Percentiles rank a stretch among this genome's conserved stretches.
These are phyloP conservation scores for Beauveria sp. DNA, from an alignment of 2,329 filamentous ascomycete genomes.

Conservation along the genomic window DNA sequence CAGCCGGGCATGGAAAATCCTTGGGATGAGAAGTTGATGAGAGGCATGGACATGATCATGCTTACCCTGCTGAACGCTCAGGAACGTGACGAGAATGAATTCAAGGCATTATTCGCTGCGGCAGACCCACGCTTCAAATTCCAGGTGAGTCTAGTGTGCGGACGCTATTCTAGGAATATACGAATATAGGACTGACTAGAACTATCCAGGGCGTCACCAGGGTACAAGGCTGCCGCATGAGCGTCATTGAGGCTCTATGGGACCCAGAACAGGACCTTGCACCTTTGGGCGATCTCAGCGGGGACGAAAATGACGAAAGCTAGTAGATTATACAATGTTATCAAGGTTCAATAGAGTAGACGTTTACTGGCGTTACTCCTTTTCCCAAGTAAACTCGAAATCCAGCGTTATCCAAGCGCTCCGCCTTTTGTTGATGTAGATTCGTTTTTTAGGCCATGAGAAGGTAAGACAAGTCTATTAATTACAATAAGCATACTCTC, in stretches of 20 bases:
- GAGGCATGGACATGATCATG: conserved; percentile 46
- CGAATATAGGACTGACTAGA: conserved; percentile 9
- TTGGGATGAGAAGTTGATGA: conserved; percentile 40
- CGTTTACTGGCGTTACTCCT: no score
- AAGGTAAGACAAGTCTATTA: no score
- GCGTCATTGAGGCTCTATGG: conserved; percentile 42
- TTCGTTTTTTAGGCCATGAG: no score
- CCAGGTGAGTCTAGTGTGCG: conserved; percentile 22
- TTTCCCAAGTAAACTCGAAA: no score
- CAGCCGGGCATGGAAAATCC: conserved; percentile 30
- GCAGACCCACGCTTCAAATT: conserved; percentile 37
- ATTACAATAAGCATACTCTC: no score
- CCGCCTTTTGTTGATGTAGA: no score
- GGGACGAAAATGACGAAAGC: background rate
- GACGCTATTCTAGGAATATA: background rate
- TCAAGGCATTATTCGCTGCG: conserved; percentile 34
- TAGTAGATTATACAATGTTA: no score
- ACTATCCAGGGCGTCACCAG: conserved; percentile 30
- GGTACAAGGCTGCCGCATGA: conserved; percentile 36
- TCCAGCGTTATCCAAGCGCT: no score
- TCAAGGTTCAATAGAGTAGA: background rate
- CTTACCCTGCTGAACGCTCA: conserved; percentile 42
- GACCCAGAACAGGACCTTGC: conserved; percentile 18
- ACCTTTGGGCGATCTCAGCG: background rate
- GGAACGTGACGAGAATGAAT: conserved; percentile 41